Percentiles rank a stretch among this genome's conserved stretches.
These are phyloP conservation scores for Macrocystidia cucumis DNA, from an alignment of 1,284 basidiomycete species.

Conservation along the genomic window DNA sequence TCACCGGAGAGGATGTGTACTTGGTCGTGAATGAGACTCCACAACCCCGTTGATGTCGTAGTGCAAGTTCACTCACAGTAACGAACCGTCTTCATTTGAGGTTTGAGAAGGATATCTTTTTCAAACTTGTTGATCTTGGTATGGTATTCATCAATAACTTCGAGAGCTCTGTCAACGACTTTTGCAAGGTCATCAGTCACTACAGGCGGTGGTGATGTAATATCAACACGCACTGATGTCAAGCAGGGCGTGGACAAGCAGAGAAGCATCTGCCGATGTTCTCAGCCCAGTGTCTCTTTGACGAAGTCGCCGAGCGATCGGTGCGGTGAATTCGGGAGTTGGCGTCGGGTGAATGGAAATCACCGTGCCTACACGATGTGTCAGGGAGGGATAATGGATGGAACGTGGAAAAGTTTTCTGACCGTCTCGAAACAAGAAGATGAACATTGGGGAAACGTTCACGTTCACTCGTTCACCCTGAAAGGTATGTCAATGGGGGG, in stretches of 20 bases:
- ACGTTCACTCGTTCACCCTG: conserved; percentile 53
- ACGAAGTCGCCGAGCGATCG: conserved; percentile 46
- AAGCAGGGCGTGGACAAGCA: conserved; percentile 54
- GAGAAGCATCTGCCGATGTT: conserved; percentile 50
- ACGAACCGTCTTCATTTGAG: conserved; percentile 51
- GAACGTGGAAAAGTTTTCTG: conserved; percentile 9
- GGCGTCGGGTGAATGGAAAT: conserved; percentile 47
- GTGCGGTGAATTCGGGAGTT: conserved; percentile 40
- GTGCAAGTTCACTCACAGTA: conserved; percentile 36
- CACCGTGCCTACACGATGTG: conserved; percentile 39
- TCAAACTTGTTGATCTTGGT: conserved; percentile 54
- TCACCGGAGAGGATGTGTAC: conserved; percentile 72
- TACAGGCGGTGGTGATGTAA: background rate
- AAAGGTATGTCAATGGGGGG: background rate
- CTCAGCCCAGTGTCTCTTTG: conserved; percentile 52
- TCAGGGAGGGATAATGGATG: background rate
- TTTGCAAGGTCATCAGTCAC: background rate
- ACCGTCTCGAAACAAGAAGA: conserved; percentile 62
- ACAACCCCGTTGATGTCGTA: background rate
- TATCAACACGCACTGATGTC: conserved; percentile 41
- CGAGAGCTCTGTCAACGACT: conserved; percentile 63
- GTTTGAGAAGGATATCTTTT: conserved; percentile 46
- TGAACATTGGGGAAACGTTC: conserved; percentile 49
- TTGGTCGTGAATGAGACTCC: conserved; percentile 18
- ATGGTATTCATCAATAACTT: conserved; percentile 62